Evolutionary conservation across 495 filamentous ascomycete species (phyloP).

Genomic region (Penicillium argentinense): DNA sequence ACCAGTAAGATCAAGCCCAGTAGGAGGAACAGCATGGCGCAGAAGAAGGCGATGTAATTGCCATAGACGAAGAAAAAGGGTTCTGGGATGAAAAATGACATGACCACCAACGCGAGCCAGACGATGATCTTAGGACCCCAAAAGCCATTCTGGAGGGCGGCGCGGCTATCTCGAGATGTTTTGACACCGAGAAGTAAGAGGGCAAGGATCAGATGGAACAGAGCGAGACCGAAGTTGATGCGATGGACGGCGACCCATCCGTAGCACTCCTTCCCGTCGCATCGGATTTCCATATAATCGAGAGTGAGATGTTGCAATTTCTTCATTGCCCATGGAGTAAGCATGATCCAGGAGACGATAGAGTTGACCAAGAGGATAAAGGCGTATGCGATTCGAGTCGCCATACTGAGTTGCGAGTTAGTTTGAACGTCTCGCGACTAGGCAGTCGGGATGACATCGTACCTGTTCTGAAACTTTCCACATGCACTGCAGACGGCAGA

Average conservation of each 20-base stretch:
- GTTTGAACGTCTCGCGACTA: conserved; percentile 1
- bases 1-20: conserved; percentile 91
- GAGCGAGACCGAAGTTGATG: conserved; percentile 94
- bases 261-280: conserved; percentile 86
- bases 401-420: conserved; percentile 62
- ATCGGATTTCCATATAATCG: conserved; percentile 92
- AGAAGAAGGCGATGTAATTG: conserved; percentile 84
- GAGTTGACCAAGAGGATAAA: conserved; percentile 95
- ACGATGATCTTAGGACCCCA: conserved; percentile 86
- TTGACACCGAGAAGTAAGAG: conserved; percentile 82
- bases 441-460: conserved; percentile 3
- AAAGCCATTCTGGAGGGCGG: conserved; percentile 89
- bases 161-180: conserved; percentile 82
- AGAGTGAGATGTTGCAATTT: conserved; percentile 88
- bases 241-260: conserved; percentile 96
- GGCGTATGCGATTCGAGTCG: conserved; percentile 96
- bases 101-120: conserved; percentile 82
- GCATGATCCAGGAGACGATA: conserved; percentile 97
- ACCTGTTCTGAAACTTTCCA: conserved; percentile 97
- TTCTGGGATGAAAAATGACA: conserved; percentile 95
- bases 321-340: conserved; percentile 97
- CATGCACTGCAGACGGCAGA: conserved; percentile 91
- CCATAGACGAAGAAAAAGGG: conserved; percentile 94
- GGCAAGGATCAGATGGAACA: conserved; percentile 88
- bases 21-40: conserved; percentile 91